These are phyloP conservation scores for Leishmania tropica DNA, from an alignment of 208 protist genomes.

Conservation along the genomic window DNA sequence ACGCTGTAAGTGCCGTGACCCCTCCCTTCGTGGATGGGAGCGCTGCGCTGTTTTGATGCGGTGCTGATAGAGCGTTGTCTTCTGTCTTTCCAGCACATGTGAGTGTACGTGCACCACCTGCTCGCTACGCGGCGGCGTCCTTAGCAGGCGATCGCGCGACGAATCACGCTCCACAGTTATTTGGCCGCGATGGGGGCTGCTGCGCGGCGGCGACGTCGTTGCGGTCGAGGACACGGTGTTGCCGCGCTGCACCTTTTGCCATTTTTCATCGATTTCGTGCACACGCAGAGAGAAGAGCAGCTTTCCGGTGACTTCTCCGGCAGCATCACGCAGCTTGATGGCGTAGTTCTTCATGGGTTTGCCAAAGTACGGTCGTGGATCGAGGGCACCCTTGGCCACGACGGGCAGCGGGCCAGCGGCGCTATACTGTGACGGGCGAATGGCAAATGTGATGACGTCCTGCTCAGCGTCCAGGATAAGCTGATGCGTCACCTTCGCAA, in stretches of 20 bases:
- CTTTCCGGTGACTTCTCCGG: constrained; percentile 68
- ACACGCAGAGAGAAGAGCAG: constrained; percentile 77
- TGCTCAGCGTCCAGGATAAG: constrained; percentile 45
- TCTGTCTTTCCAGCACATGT: too few species aligned
- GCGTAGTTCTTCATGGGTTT: constrained; percentile 83
- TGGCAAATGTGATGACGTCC: constrained; percentile 68
- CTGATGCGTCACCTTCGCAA: constrained; percentile 27
- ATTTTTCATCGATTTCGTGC: constrained; percentile 34
- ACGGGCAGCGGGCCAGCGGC: constrained; percentile 46
- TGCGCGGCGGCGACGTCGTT: not conserved
- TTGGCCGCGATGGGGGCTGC: not conserved
- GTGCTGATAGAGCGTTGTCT: not conserved
- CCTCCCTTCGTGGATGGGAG: not conserved
- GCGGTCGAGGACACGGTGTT: not conserved
- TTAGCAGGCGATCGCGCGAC: constrained; percentile 18
- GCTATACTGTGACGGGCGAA: constrained; percentile 57
- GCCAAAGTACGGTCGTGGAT: constrained; percentile 67
- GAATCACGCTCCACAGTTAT: constrained; percentile 8
- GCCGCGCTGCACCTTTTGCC: too few species aligned
- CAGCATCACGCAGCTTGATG: constrained; percentile 82
- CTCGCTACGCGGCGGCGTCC: constrained; percentile 7
- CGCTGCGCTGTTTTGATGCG: not conserved
- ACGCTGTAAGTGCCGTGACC: not conserved
- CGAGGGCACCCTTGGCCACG: constrained; percentile 80
- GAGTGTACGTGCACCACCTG: not conserved